These are phyloP conservation scores for Agapanthus africanus DNA, from an alignment of 106 monocot species.

Conservation along the genomic window DNA sequence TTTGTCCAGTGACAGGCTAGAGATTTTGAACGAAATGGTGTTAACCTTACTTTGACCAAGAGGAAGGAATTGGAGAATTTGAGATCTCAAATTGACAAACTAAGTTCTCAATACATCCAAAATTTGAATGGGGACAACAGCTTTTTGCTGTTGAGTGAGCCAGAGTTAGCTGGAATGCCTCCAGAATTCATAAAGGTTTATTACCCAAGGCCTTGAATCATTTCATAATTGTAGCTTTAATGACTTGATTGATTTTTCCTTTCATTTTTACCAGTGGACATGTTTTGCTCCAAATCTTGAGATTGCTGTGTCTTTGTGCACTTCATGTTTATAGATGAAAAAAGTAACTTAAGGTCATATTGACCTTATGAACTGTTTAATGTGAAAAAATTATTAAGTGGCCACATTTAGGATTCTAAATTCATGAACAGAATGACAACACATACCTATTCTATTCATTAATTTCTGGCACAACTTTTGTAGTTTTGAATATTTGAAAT, in stretches of 20 bases:
- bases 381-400: neutral
- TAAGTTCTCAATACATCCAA: constrained; percentile 60
- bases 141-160: constrained; percentile 55
- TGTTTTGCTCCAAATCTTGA: neutral
- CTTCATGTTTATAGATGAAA: neutral
- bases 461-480: neutral
- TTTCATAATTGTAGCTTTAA: neutral
- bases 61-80: constrained; percentile 72
- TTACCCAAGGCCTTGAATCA: neutral
- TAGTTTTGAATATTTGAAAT: neutral
- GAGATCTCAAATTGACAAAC: constrained; percentile 59
- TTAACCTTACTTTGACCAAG: constrained; percentile 55
- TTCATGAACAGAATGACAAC: neutral
- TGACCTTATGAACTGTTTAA: neutral
- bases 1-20: constrained; percentile 64
- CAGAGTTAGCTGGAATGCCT: constrained; percentile 82
- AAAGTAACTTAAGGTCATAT: neutral
- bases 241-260: neutral
- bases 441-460: neutral
- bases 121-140: constrained; percentile 55
- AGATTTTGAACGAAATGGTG: constrained; percentile 91
- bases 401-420: neutral
- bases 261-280: neutral
- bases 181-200: constrained; percentile 72
- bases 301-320: neutral